Evolutionary conservation across 75 land plant species (phyloP), one percentile per base, ranked within the genome.

Genomic region (Sequoia sempervirens): DNA sequence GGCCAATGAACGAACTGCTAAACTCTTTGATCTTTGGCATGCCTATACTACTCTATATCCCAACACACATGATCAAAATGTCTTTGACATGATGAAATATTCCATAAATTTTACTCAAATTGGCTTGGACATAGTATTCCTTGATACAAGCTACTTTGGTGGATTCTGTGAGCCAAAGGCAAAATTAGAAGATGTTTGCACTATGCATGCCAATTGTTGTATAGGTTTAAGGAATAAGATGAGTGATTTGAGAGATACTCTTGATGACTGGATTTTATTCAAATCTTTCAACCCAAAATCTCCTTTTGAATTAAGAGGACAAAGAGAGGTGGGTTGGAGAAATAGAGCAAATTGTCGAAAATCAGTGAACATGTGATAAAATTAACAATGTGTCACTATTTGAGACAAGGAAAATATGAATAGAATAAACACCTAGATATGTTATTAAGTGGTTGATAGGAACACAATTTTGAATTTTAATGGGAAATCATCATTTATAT

Each of bases 151-250:
- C 4, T 84, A 84, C 69, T 89, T 92, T 81, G 88, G 94, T 70
- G 94, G 95, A n/a, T 92, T 94, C 72, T 94, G 95, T 83, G 40
- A 83, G 15, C 86, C 18, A 3, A 83, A 84, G 69, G 83, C 72
- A 36, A 87, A 89, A 61, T 69, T 92, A 56, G 56, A 38, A 37
- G 75, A 85, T 68, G 88, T 88, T 8, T 37, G 79, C 52, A 92
- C 93, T 14, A 85, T 92, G 92, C 93, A 92, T 84, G 90, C 92
- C 50, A 92, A 87, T 80, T 90, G 93, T 66, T 92, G 94, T 73
- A 58, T 80, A 26, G 91, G 91, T 36, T 3, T 90, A 15, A 54
- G 82, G 10, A 82, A 54, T 26, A 92, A 92, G 54, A 54, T 92
- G 1, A 20, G 80, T 78, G 92, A 92, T 64, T 73, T 92, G 58